A percentile compares a stretch with the other conserved stretches of the same genome.
These are phyloP conservation scores for Termitomyces sp. DNA, from an alignment of 768 basidiomycete species.

Conservation along the genomic window DNA sequence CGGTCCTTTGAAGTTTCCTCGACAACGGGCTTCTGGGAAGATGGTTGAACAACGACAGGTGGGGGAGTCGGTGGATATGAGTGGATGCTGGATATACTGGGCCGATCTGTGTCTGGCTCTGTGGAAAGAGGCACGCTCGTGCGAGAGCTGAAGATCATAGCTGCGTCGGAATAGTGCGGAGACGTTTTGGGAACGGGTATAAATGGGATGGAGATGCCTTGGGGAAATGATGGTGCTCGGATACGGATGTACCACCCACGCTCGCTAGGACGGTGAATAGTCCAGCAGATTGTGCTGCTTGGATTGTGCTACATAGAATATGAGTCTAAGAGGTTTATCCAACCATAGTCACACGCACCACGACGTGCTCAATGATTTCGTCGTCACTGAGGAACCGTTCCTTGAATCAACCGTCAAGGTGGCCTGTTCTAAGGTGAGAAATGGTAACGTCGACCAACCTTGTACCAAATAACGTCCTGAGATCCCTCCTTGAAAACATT, in stretches of 20 bases:
- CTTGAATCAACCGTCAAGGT: slow-evolving; percentile 30
- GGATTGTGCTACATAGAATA: slow-evolving; percentile 50
- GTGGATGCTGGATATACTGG: slow-evolving; percentile 38
- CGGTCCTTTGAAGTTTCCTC: slow-evolving; percentile 15
- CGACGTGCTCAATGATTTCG: slow-evolving; percentile 71
- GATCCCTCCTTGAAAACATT: slow-evolving; percentile 57
- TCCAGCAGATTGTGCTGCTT: slow-evolving; percentile 65
- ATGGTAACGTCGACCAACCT: slow-evolving; percentile 36
- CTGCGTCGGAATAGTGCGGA: slow-evolving; percentile 44
- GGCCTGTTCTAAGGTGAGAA: neutral
- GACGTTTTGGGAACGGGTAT: slow-evolving; percentile 43
- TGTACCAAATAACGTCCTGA: slow-evolving; percentile 65
- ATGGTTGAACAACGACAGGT: slow-evolving; percentile 24
- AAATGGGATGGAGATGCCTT: slow-evolving; percentile 51
- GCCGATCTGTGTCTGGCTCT: slow-evolving; percentile 16
- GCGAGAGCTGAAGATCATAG: slow-evolving; percentile 47
- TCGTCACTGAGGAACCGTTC: slow-evolving; percentile 69
- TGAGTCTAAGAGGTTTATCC: neutral
- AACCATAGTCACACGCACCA: slow-evolving; percentile 39
- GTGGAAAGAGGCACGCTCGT: slow-evolving; percentile 29
- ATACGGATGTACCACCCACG: slow-evolving; percentile 85
- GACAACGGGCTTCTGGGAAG: slow-evolving; percentile 28
- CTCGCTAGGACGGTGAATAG: slow-evolving; percentile 64
- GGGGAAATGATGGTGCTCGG: slow-evolving; percentile 66
- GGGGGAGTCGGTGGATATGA: slow-evolving; percentile 57